Conservation (phyloP, 116 monocot genomes). For the Dioscorea cayenensis region DNA sequence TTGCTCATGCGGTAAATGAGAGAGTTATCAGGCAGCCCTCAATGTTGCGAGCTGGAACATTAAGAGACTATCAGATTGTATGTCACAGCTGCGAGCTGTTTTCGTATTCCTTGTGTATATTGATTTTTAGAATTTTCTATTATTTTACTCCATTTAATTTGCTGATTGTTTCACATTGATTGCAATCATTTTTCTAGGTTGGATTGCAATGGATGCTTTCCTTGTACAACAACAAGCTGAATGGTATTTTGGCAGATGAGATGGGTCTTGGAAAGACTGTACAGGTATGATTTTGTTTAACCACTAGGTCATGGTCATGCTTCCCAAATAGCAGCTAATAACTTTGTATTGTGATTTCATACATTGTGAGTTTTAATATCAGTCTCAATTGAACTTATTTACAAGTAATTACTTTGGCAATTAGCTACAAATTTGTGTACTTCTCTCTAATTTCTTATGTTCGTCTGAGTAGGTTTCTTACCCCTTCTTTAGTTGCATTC, state of each 20-base stretch:
- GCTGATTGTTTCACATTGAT: not conserved
- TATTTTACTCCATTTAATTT: not conserved
- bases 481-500: no score
- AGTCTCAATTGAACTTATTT: no score
- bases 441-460: no score
- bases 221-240: conserved; percentile 96
- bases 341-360: no score
- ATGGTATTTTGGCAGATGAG: conserved; percentile 99
- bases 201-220: conserved; percentile 99
- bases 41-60: conserved; percentile 83
- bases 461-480: no score
- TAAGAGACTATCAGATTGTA: conserved; percentile 95
- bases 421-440: no score
- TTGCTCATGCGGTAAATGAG: conserved; percentile 96
- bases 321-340: no score
- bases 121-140: not conserved
- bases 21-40: conserved; percentile 83
- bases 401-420: no score
- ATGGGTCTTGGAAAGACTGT: conserved; percentile 99
- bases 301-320: no score
- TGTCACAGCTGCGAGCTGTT: conserved; percentile 13
- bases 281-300: conserved; percentile 41
- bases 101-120: not conserved
- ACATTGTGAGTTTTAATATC: no score
- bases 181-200: conserved; percentile 42